Conservation (phyloP, 371 early-diverging fungal species). For the Rhizopus arrhizus region DNA sequence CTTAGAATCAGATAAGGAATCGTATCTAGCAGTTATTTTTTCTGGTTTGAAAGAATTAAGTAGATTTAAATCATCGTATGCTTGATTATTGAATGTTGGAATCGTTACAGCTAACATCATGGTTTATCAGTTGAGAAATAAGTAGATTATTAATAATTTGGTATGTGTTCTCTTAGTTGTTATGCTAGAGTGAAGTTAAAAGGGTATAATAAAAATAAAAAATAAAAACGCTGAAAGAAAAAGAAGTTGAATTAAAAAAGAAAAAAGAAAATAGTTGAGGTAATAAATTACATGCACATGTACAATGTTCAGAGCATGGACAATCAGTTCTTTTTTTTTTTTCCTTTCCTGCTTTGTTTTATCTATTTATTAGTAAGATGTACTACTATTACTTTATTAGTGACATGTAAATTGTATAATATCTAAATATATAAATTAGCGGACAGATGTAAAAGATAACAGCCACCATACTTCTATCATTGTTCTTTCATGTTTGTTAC, state of each 20-base stretch:
- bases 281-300: neutral
- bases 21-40: neutral
- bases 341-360: neutral
- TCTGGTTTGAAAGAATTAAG: neutral
- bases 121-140: neutral
- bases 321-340: neutral
- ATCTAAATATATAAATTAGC: too few species aligned
- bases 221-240: neutral
- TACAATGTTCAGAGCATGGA: neutral
- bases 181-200: neutral
- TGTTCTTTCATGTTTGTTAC: neutral
- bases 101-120: neutral
- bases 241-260: neutral
- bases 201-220: slow-evolving; percentile 2
- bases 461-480: too few species aligned
- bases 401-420: too few species aligned
- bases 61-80: neutral
- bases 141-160: neutral
- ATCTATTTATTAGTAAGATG: neutral
- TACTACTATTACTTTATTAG: neutral
- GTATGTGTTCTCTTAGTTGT: too few species aligned
- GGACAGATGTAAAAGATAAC: too few species aligned
- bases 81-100: neutral
- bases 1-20: neutral
- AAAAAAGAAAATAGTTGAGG: neutral